These are phyloP conservation scores for Auricularia auricula-judae DNA, from an alignment of 768 basidiomycete species.

Conservation along the genomic window DNA sequence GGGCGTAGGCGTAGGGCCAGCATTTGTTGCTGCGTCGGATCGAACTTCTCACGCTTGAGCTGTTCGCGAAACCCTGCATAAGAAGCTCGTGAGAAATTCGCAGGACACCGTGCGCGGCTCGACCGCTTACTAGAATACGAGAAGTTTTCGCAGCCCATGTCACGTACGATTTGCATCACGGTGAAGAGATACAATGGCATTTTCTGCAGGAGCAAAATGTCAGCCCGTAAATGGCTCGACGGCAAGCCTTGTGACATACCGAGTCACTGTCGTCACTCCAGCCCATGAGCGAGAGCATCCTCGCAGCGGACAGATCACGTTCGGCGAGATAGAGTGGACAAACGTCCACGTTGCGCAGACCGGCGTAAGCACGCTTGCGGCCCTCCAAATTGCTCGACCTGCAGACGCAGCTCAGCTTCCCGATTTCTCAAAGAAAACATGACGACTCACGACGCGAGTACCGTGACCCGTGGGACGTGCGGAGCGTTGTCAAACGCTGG, in stretches of 20 bases:
- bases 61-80: slow-evolving; percentile 37
- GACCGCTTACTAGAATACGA: not conserved
- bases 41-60: slow-evolving; percentile 40
- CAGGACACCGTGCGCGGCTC: not conserved
- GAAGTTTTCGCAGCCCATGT: slow-evolving; percentile 45
- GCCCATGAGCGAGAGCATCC: slow-evolving; percentile 68
- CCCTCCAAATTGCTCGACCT: slow-evolving; percentile 6
- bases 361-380: slow-evolving; percentile 3
- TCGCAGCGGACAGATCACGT: slow-evolving; percentile 54
- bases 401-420: not conserved
- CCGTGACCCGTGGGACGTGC: slow-evolving; percentile 1
- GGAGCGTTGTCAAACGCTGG: too few species aligned
- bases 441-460: slow-evolving; percentile 5
- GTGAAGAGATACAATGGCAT: slow-evolving; percentile 5
- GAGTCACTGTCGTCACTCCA: slow-evolving; percentile 22
- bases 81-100: slow-evolving; percentile 10
- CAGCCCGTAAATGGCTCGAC: not conserved
- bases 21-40: slow-evolving; percentile 40
- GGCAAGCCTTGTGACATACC: not conserved
- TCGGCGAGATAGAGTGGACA: slow-evolving; percentile 45
- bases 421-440: not conserved
- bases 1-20: slow-evolving; percentile 56
- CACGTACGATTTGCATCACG: slow-evolving; percentile 41
- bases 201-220: not conserved
- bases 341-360: slow-evolving; percentile 27